phyloP scores from a whole-genome alignment of 768 basidiomycete genomes.

The Auriscalpium microsporum region DNA sequence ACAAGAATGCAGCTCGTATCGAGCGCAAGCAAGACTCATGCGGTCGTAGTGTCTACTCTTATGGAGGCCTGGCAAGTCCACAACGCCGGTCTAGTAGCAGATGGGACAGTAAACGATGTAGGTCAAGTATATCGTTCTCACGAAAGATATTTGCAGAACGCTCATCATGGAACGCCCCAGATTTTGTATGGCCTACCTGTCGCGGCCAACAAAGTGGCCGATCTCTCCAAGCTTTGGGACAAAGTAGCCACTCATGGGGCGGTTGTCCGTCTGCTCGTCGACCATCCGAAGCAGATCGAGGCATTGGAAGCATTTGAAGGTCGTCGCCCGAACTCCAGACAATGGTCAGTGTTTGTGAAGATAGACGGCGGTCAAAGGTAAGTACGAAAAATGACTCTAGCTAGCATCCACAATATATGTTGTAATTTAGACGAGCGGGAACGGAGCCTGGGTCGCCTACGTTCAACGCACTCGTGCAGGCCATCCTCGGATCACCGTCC shows the following conservation, averaged over 20 bases:
- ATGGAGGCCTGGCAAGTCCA: constrained; percentile 77
- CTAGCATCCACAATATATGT: constrained; percentile 11
- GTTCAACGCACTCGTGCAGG: constrained; percentile 47
- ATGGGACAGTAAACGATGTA: constrained; percentile 68
- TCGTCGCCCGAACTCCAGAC: constrained; percentile 28
- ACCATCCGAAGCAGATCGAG: constrained; percentile 64
- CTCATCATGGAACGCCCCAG: constrained; percentile 28
- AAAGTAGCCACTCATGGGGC: constrained; percentile 49
- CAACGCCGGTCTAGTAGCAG: constrained; percentile 55
- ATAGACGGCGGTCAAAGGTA: constrained; percentile 73
- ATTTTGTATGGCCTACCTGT: constrained; percentile 77
- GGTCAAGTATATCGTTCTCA: not conserved
- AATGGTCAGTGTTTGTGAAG: constrained; percentile 77
- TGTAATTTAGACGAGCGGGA: constrained; percentile 58
- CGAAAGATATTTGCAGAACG: constrained; percentile 2
- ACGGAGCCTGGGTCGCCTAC: constrained; percentile 41
- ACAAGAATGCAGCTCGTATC: constrained; percentile 60
- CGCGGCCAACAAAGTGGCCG: constrained; percentile 59
- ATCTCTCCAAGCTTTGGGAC: constrained; percentile 53
- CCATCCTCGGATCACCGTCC: constrained; percentile 42
- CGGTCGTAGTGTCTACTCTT: constrained; percentile 74
- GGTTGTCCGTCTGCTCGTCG: constrained; percentile 59
- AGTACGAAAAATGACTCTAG: constrained; percentile 18
- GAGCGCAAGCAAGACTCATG: constrained; percentile 40
- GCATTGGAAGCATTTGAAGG: constrained; percentile 56